Evolutionary conservation across 1,284 basidiomycete genomes (phyloP).

Genomic region (Paramarasmius palmivorus): DNA sequence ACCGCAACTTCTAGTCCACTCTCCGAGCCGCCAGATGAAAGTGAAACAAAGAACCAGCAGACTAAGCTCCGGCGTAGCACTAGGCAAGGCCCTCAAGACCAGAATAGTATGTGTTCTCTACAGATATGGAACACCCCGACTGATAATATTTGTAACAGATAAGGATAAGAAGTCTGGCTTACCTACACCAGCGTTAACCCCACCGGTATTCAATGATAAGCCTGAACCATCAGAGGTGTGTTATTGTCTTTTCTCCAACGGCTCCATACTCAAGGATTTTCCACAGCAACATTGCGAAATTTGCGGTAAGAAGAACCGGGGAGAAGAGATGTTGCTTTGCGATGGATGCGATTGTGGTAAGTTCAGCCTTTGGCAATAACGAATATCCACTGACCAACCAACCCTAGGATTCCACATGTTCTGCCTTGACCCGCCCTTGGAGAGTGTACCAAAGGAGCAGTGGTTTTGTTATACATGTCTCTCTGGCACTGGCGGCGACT

Average conservation of each 20-base stretch:
- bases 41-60: conserved; percentile 51
- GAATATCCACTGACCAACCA: conserved; percentile 3
- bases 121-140: too few relatives aligned
- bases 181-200: conserved; percentile 22
- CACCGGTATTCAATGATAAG: conserved; percentile 49
- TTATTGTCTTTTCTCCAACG: not conserved
- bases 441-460: conserved; percentile 84
- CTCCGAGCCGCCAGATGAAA: conserved; percentile 77
- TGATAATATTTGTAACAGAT: too few relatives aligned
- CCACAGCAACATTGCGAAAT: conserved; percentile 83
- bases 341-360: conserved; percentile 95
- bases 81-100: conserved; percentile 42
- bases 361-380: conserved; percentile 23
- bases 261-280: not conserved
- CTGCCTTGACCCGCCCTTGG: conserved; percentile 91
- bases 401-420: conserved; percentile 89
- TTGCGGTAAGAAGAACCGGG: conserved; percentile 86
- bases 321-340: conserved; percentile 91
- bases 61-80: conserved; percentile 42
- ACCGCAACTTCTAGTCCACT: conserved; percentile 74
- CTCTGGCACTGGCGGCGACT: conserved; percentile 94
- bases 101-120: conserved; percentile 23
- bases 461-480: conserved; percentile 98
- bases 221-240: conserved; percentile 53
- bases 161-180: not conserved